phyloP scores from a whole-genome alignment of 169 alveolate species.

The Plasmodium billcollinsi region DNA sequence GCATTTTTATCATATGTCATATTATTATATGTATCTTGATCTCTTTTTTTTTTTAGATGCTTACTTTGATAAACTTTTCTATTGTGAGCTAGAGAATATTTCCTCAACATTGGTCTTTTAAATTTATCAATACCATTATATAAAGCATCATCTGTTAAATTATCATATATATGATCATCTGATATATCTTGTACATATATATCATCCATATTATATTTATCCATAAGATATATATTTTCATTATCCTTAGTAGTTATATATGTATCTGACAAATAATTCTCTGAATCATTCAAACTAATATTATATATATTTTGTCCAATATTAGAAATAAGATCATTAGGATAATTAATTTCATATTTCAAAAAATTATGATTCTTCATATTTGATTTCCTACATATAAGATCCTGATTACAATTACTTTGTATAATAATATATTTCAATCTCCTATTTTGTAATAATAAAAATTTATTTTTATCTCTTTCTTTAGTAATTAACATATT shows the following conservation, averaged over 20 bases:
- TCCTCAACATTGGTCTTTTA: neutral
- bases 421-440: slow-evolving; percentile 19
- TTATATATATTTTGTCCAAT: neutral
- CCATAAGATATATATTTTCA: too few species aligned
- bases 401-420: slow-evolving; percentile 3
- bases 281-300: slow-evolving; percentile 1
- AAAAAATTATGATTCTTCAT: too few species aligned
- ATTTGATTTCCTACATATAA: too few species aligned
- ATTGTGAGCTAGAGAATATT: neutral
- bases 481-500: slow-evolving; percentile 40
- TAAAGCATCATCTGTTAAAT: too few species aligned
- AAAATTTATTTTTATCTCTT: slow-evolving; percentile 43
- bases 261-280: too few species aligned
- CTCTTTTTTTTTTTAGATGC: neutral
- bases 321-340: neutral
- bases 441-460: slow-evolving; percentile 49
- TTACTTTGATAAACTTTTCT: neutral
- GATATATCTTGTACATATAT: too few species aligned
- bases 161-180: too few species aligned
- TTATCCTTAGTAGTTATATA: too few species aligned
- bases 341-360: neutral
- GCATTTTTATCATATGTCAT: neutral
- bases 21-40: neutral
- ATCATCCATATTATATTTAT: too few species aligned
- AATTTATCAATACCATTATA: neutral